Base-by-base conservation (phyloP, 1,284 basidiomycete species). In the Cryptococcus wingfieldii region DNA sequence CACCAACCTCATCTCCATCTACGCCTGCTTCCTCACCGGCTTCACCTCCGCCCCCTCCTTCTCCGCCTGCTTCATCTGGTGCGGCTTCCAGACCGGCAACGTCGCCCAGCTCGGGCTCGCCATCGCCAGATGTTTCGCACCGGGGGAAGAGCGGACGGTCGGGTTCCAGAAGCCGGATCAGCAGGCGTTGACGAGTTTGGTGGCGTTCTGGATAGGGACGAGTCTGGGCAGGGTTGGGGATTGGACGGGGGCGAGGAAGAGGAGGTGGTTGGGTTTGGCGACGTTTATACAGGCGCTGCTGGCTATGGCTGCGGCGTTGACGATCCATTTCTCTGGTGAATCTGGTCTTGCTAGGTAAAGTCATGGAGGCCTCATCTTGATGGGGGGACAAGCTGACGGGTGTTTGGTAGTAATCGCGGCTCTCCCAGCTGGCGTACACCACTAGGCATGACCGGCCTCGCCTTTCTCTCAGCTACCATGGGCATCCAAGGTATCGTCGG, bases 21-120 rank as follows among this genome's bases (percentile, higher is more conserved):
- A 82, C 8, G 90, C 84, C 70, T 90, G 88, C 75, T 90, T 91
- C 76, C 86, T 92, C 83, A 92, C 89, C 0, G 90, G 89, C 0
- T 88, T 84, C 77, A 86, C 89, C 82, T 87, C 68, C 63, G 81
- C 84, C 2, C 79, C 90, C 16, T 85, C 84, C 1, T 92, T 90
- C 79, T 84, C 87, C 47, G 86, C 89, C 9, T 81, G 88, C 58
- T 91, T 84, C 70, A 83, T 92, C 23, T 92, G 89, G 89, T 88
- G 86, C 70, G 88, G 87, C 2, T 92, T 91, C 76, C 89, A 92
- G 74, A 91, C 78, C 42, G 79, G 79, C 4, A 77, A 77, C 54
- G 70, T 78, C 19, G 77, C 78, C 3, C 78, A 87, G 78, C 80
- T 87, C 23, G 78, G 83, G 3, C 76, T 87, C 12, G 84, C 85